These are phyloP conservation scores for Schwanniomyces pseudopolymorphus DNA, from an alignment of 805 yeast genomes.

Conservation along the genomic window DNA sequence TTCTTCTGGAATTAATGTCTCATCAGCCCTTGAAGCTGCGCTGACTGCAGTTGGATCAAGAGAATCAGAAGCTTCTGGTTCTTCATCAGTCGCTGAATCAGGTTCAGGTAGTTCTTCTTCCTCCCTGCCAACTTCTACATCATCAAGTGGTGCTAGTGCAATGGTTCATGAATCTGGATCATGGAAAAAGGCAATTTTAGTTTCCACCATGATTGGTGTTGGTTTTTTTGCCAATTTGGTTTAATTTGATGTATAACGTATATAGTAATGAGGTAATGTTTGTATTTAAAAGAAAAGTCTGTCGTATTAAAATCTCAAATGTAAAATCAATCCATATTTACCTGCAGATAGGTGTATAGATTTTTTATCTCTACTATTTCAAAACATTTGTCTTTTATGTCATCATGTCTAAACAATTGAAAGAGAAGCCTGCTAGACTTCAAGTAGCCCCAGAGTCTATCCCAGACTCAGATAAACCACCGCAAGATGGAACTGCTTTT, in stretches of 20 bases:
- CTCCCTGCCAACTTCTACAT: conserved; percentile 11
- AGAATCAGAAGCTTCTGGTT: conserved; percentile 5
- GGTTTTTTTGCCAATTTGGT: conserved; percentile 31
- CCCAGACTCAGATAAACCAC: conserved; percentile 62
- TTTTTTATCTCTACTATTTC: neutral
- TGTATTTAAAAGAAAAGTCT: neutral
- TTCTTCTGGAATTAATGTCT: conserved; percentile 3
- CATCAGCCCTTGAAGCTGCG: conserved; percentile 5
- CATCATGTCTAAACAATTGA: neutral
- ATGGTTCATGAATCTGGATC: conserved; percentile 18
- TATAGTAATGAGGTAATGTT: neutral
- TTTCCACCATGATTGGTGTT: conserved; percentile 36
- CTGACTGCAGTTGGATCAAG: conserved; percentile 1
- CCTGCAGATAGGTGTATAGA: neutral
- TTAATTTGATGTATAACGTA: conserved; percentile 6
- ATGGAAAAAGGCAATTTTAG: conserved; percentile 39
- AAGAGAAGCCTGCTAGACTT: conserved; percentile 56
- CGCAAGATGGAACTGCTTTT: conserved; percentile 77
- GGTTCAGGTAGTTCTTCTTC: conserved; percentile 11
- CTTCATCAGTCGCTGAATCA: conserved; percentile 11
- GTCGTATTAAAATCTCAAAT: neutral
- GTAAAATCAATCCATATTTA: neutral
- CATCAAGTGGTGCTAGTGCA: conserved; percentile 14
- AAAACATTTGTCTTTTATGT: neutral
- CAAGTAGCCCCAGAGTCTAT: conserved; percentile 66